Base-by-base conservation (phyloP, 768 basidiomycete species). In the Lentinula sp. region DNA sequence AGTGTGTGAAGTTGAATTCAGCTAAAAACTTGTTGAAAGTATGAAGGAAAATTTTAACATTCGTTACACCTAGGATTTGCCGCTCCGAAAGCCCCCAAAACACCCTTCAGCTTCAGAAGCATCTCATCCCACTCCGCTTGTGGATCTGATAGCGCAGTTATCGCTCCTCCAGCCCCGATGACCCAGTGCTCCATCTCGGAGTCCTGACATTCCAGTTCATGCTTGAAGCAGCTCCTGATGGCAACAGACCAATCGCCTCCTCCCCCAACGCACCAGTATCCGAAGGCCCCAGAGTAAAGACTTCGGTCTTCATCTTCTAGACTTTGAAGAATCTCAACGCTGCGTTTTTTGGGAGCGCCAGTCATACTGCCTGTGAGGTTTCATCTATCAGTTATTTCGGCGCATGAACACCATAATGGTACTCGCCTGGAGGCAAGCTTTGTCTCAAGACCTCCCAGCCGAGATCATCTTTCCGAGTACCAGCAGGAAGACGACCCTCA, bases 41-140 rank as follows among this genome's bases (percentile, higher is more conserved):
- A 32, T 51, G 40, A 15, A 31, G 40, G 2, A 43, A 56, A 31
- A 16, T 46, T 46, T 13, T 39, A 39, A 15, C 28, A 51, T 13
- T 34, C 15, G 11, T 51, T 16, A 59, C 28, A 28, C 48, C 39
- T 67, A 58, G 62, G 63, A 57, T 39, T 65, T 59, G 71, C 64
- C 11, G 68, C 75, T 39, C 80, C 80, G 64, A 92, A 92, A 23
- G 84, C 80, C 48, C 81, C 78, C 54, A 92, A 74, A 50, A 90
- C 89, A 65, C 89, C 91, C 63, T 86, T 81, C 31, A 95, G 80
- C 71, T 98, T 98, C n/a, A 86, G 79, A 18, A 84, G 67, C 82
- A 98, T 96, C 70, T 98, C 95, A 6, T 96, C 94, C 95, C 95
- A 97, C 71, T 98, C 95, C 5, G 80, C 85, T 49, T 86, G 83